Conservation (phyloP, 176 grass and related monocot genomes). For the Panicum miliaceum region DNA sequence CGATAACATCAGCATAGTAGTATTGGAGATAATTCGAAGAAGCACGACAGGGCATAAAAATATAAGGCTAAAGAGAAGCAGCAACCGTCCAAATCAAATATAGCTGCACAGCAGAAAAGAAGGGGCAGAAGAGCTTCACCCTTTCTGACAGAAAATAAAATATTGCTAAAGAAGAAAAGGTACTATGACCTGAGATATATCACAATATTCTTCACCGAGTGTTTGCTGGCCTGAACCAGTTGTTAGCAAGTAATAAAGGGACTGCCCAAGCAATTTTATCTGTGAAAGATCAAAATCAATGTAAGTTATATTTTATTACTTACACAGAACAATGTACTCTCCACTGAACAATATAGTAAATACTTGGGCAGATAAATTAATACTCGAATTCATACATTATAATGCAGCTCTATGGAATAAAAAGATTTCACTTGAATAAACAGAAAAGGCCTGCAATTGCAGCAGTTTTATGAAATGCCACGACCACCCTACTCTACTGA, state of each 20-base stretch:
- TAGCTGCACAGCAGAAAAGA: conserved; percentile 17
- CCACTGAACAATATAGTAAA: background rate
- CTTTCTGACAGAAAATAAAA: background rate
- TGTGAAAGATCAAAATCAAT: conserved; percentile 46
- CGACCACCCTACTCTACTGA: conserved; percentile 12
- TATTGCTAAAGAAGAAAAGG: conserved; percentile 26
- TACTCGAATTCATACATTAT: conserved; percentile 1
- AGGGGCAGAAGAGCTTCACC: background rate
- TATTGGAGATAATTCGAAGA: background rate
- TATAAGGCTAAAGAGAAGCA: background rate
- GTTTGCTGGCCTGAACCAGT: conserved; percentile 97
- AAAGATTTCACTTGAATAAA: background rate
- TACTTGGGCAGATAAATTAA: conserved; percentile 7
- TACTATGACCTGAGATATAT: conserved; percentile 81
- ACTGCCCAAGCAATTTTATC: conserved; percentile 97
- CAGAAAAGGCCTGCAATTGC: background rate
- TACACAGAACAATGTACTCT: background rate
- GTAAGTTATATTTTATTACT: conserved; percentile 11
- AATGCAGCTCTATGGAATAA: conserved; percentile 1
- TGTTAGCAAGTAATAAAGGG: conserved; percentile 94
- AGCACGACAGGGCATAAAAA: background rate
- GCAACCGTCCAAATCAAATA: conserved; percentile 12
- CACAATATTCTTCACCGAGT: conserved; percentile 97
- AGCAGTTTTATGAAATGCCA: background rate
- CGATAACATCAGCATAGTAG: background rate